These are phyloP conservation scores for Rhododendron kiyosumense DNA, from an alignment of 148 eudicot genomes.

Conservation along the genomic window DNA sequence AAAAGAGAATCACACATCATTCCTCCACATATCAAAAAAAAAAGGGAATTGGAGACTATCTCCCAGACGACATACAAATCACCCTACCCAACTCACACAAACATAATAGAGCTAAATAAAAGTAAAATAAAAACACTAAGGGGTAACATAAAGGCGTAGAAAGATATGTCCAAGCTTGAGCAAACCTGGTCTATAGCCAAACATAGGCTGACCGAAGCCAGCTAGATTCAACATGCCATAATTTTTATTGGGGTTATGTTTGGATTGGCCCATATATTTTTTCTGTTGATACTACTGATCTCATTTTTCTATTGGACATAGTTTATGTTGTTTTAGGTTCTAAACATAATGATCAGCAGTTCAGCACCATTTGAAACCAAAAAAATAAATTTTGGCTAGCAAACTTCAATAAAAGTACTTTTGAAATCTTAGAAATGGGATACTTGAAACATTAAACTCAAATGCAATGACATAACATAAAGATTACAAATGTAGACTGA, in stretches of 20 bases:
- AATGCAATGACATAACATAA: not conserved
- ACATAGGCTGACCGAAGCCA: not conserved
- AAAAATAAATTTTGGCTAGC: not conserved
- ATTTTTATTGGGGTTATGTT: not conserved
- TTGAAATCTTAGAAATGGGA: not conserved
- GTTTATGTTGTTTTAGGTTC: not conserved
- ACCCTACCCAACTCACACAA: conserved; percentile 5
- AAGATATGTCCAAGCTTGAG: not conserved
- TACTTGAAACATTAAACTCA: not conserved
- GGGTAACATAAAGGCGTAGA: not conserved
- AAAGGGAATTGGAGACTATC: not conserved
- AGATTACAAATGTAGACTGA: not conserved
- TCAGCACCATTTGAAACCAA: not conserved
- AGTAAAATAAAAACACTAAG: not conserved
- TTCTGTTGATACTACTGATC: too few relatives aligned
- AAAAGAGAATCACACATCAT: conserved; percentile 8
- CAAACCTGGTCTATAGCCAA: not conserved
- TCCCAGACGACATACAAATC: conserved; percentile 10
- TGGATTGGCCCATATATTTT: not conserved
- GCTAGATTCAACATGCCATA: not conserved
- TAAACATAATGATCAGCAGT: not conserved
- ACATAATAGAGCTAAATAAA: not conserved
- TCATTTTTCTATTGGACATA: not conserved
- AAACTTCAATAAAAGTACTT: not conserved
- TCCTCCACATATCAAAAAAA: not conserved